Evolutionary conservation across 306 rosid genomes (phyloP).

Genomic region (Cyclanthera cordifolia): DNA sequence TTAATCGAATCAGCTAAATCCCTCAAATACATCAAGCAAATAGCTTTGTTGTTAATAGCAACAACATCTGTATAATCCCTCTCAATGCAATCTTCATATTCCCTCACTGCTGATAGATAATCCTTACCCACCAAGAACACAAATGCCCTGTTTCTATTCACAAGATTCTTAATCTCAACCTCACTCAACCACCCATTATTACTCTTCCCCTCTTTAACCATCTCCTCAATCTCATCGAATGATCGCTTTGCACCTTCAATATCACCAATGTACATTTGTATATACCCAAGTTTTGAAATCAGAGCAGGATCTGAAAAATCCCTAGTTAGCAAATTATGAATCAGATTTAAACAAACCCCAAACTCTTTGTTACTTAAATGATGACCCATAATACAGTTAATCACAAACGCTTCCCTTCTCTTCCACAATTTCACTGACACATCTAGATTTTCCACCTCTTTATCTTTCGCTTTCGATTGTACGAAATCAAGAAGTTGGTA

Average conservation of each 20-base stretch:
- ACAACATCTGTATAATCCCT: slow-evolving; percentile 54
- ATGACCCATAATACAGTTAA: slow-evolving; percentile 54
- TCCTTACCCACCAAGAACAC: slow-evolving; percentile 77
- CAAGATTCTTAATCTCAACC: slow-evolving; percentile 47
- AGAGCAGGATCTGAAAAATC: slow-evolving; percentile 42
- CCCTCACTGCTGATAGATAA: slow-evolving; percentile 86
- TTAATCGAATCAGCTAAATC: slow-evolving; percentile 91
- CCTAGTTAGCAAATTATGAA: slow-evolving; percentile 31
- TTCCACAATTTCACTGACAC: slow-evolving; percentile 39
- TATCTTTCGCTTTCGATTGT: slow-evolving; percentile 28
- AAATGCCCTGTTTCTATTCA: slow-evolving; percentile 67
- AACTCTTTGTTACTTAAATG: slow-evolving; percentile 63
- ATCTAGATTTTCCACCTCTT: slow-evolving; percentile 11
- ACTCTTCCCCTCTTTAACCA: slow-evolving; percentile 32
- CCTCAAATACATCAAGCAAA: slow-evolving; percentile 86
- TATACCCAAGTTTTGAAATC: slow-evolving; percentile 65
- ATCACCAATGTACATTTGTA: slow-evolving; percentile 81
- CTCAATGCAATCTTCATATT: slow-evolving; percentile 77
- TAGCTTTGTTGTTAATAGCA: slow-evolving; percentile 72
- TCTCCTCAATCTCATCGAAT: slow-evolving; percentile 41
- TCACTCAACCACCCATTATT: slow-evolving; percentile 19
- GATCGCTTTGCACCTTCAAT: slow-evolving; percentile 64
- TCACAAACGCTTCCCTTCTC: slow-evolving; percentile 55
- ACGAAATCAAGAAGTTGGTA: slow-evolving; percentile 56
- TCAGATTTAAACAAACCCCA: slow-evolving; percentile 46